A percentile compares a stretch with the other conserved stretches of the same genome.
Conservation (phyloP, 495 filamentous ascomycete genomes). For the Pyrenula aspistea region DNA sequence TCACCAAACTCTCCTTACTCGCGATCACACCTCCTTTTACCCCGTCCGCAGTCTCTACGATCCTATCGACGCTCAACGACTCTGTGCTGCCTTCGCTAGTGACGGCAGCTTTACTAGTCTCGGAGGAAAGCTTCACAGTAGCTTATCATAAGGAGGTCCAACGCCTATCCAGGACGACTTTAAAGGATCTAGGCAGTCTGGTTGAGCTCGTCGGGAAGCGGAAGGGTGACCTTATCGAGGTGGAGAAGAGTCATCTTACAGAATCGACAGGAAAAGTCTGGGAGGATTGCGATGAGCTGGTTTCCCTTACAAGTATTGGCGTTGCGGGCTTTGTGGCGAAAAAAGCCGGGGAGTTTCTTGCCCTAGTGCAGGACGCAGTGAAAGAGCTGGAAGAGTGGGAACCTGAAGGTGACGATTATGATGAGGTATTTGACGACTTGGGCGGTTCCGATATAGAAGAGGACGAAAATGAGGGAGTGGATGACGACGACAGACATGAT, state of each 20-base stretch:
- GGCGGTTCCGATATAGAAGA: constrained; percentile 24
- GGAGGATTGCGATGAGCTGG: constrained; percentile 60
- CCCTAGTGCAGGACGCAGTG: constrained; percentile 66
- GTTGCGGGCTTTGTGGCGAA: constrained; percentile 47
- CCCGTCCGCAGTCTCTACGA: constrained; percentile 52
- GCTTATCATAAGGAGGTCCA: constrained; percentile 42
- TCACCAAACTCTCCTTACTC: constrained; percentile 76
- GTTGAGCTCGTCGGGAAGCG: constrained; percentile 16
- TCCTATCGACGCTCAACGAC: constrained; percentile 53
- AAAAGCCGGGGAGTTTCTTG: constrained; percentile 54
- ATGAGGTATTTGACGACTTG: constrained; percentile 34
- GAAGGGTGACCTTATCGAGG: constrained; percentile 2
- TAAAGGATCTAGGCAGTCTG: constrained; percentile 28
- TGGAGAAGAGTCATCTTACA: constrained; percentile 24
- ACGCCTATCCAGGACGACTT: constrained; percentile 16
- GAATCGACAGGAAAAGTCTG: constrained; percentile 36
- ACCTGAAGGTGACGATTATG: constrained; percentile 48
- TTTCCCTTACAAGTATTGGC: constrained; percentile 48
- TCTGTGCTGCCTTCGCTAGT: constrained; percentile 60
- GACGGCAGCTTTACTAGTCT: constrained; percentile 52
- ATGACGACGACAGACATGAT: constrained; percentile 24
- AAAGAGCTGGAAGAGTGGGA: constrained; percentile 79
- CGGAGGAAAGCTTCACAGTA: constrained; percentile 41
- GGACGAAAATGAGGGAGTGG: constrained; percentile 30
- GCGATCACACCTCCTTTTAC: constrained; percentile 79